Base-by-base conservation (phyloP, 2,329 filamentous ascomycete species). In the Aspergillus aculeatus region DNA sequence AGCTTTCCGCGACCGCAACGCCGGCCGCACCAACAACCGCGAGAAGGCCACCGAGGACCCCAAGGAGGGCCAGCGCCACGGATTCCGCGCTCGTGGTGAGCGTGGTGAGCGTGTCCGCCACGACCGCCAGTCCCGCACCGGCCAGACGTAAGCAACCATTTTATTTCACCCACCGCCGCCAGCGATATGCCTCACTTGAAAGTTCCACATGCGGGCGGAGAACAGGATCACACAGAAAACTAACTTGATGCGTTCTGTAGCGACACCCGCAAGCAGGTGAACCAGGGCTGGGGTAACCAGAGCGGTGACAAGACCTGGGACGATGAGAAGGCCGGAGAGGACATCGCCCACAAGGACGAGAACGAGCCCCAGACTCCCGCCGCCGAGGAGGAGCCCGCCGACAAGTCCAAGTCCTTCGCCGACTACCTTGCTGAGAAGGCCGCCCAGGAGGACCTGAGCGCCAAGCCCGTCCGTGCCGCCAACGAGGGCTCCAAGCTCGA, bases 1-100 rank as follows among this genome's bases (percentile, higher is more conserved):
- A 96, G 93, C 91, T 76, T 95, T 92, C 89, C 91, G 91, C 77
- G 92, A 96, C 82, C 90, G 90, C 76, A 87, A 86, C 74, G 91
- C 89, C 75, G 93, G 92, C 70, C 84, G 86, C 75, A 84, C 86
- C 73, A 89, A 85, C 84, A 97, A 97, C 86, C 91, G 92, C 72
- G 84, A 83, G 77, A 90, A 90, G 80, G 82, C 89, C 69, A 89
- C 86, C 62, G 91, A 93, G 62, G 91, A 94, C 77, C 80, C 84
- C 58, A 78, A 80, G 66, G 67, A 74, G 62, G 64, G 69, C 60
- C 61, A 70, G 57, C 78, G 80, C 70, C 83, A 83, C 69, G 86
- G 83, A 68, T 51, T 29, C 47, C 52, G 41, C 41, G 50, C 50
- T 26, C 52, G 52, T 47, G 52, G 47, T n/a, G 86, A 87, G 69